Percentiles rank a stretch among this genome's conserved stretches.
Evolutionary conservation across 495 filamentous ascomycete species (phyloP).

Genomic region (Apiosordaria backusii): DNA sequence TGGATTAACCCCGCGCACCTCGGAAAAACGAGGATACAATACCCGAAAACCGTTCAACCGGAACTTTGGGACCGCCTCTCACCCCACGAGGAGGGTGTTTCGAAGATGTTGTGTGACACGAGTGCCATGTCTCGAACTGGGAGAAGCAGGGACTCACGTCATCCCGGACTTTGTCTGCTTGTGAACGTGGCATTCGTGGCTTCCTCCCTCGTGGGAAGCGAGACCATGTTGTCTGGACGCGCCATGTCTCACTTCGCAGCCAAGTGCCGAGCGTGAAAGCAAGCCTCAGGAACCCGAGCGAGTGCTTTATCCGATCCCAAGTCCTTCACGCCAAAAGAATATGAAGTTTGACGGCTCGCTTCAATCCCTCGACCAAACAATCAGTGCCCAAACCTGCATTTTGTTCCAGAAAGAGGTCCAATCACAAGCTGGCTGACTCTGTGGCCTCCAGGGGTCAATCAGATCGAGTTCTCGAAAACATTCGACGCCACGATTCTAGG

Average conservation of each 20-base stretch:
- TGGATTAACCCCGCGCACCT: not conserved
- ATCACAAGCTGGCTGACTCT: not conserved
- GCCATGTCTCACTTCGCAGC: not conserved
- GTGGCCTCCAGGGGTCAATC: not conserved
- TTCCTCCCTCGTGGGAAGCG: not conserved
- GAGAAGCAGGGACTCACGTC: not conserved
- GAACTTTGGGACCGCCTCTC: not conserved
- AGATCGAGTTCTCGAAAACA: not conserved
- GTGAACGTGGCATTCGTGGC: not conserved
- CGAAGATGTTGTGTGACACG: not conserved
- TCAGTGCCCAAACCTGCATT: not conserved
- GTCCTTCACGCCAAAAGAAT: too few species aligned
- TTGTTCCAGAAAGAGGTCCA: not conserved
- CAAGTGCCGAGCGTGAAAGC: not conserved
- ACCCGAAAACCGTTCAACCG: not conserved
- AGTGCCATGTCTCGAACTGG: not conserved
- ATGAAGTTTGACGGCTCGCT: not conserved
- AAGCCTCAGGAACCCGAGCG: too few species aligned
- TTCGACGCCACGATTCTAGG: conserved; percentile 9
- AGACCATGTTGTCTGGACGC: not conserved
- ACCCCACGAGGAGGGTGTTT: not conserved
- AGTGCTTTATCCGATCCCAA: not conserved
- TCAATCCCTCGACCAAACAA: not conserved
- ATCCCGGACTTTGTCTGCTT: not conserved
- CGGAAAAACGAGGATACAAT: not conserved